These are phyloP conservation scores for Phytophthora fragariaefolia DNA, from an alignment of 352 stramenopile species.

Conservation along the genomic window DNA sequence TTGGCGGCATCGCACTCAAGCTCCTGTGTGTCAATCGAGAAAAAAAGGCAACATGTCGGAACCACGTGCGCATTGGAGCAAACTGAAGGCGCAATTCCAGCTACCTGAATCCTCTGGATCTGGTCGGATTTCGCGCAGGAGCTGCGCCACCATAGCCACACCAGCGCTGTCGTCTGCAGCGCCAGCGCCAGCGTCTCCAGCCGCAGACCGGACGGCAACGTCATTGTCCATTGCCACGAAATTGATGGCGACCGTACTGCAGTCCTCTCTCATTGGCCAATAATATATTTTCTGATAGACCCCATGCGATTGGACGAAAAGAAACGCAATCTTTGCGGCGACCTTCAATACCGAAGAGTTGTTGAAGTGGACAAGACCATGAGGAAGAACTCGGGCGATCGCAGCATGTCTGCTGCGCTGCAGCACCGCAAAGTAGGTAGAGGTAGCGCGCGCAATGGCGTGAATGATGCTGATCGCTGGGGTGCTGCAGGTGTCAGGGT, in stretches of 20 bases:
- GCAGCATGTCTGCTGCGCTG: constrained; percentile 51
- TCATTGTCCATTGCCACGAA: constrained; percentile 24
- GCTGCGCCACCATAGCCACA: constrained; percentile 39
- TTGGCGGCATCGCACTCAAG: constrained; percentile 47
- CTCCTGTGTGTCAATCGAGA: constrained; percentile 26
- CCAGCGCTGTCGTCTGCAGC: constrained; percentile 38
- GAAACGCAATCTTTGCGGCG: constrained; percentile 3
- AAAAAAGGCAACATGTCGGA: constrained; percentile 14
- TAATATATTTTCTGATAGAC: constrained; percentile 9
- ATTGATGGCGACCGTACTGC: constrained; percentile 29
- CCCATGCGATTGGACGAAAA: constrained; percentile 30
- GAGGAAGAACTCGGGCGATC: constrained; percentile 45
- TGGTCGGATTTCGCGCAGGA: constrained; percentile 1
- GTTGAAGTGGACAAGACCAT: constrained; percentile 30
- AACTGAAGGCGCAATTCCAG: no score
- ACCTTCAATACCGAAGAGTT: constrained; percentile 10
- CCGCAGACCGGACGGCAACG: constrained; percentile 17
- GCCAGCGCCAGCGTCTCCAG: constrained; percentile 40
- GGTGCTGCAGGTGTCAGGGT: constrained; percentile 39
- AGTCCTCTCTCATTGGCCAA: constrained; percentile 23
- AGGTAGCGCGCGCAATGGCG: no score
- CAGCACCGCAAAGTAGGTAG: constrained; percentile 66
- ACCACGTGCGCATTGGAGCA: neutral
- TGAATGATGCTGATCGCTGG: neutral
- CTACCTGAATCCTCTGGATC: constrained; percentile 26